Evolutionary conservation across 805 yeast genomes (phyloP).

Genomic region (Candida pseudoglaebosa): DNA sequence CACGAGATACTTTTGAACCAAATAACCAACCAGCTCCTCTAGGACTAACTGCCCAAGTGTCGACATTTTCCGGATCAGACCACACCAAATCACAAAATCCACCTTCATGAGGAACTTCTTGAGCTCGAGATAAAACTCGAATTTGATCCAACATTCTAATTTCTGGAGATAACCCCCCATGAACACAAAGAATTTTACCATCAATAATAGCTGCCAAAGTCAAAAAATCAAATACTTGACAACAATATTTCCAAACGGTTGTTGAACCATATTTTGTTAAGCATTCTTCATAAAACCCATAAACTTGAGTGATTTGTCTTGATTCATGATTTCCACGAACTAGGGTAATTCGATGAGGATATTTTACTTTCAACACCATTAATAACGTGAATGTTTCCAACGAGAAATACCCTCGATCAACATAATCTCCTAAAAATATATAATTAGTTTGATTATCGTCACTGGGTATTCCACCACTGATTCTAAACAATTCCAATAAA

Average conservation of each 20-base stretch:
- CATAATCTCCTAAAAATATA: conserved; percentile 92
- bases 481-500: conserved; percentile 80
- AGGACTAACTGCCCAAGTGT: conserved; percentile 97
- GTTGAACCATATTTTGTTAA: conserved; percentile 89
- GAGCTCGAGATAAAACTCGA: conserved; percentile 90
- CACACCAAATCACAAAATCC: conserved; percentile 96
- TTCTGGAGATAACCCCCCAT: conserved; percentile 96
- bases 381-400: conserved; percentile 89
- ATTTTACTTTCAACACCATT: conserved; percentile 89
- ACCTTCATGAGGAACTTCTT: conserved; percentile 98
- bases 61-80: conserved; percentile 98
- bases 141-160: conserved; percentile 96
- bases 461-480: conserved; percentile 89
- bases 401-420: conserved; percentile 95
- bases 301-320: conserved; percentile 96
- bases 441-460: conserved; percentile 61
- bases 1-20: conserved; percentile 90
- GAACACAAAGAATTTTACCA: conserved; percentile 91
- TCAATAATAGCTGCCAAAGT: conserved; percentile 95
- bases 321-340: conserved; percentile 98
- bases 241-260: conserved; percentile 94
- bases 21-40: conserved; percentile 99
- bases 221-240: conserved; percentile 92
- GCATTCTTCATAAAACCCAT: conserved; percentile 97
- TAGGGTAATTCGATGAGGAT: conserved; percentile 78